Percentiles rank a stretch among this genome's conserved stretches.
phyloP scores from a whole-genome alignment of 1,139 yeast species.

The Pichia sp. region DNA sequence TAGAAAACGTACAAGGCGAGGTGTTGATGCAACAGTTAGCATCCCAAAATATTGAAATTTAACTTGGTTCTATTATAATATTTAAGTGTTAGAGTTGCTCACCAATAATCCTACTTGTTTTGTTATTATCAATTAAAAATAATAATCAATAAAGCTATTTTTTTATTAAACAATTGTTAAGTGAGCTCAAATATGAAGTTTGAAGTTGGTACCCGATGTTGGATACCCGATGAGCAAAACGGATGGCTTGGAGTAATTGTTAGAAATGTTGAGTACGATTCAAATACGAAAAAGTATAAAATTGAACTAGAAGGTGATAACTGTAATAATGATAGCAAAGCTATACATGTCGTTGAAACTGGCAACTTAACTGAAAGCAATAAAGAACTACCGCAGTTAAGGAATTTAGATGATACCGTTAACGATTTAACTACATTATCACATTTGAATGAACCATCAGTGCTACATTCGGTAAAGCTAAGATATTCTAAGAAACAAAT shows the following conservation, averaged over 20 bases:
- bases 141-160: not conserved
- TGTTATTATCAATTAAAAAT: too few relatives aligned
- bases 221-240: constrained; percentile 81
- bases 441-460: constrained; percentile 93
- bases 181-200: constrained; percentile 5
- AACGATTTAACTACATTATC: constrained; percentile 91
- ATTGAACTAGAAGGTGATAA: constrained; percentile 59
- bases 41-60: too few relatives aligned
- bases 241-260: constrained; percentile 94
- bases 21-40: too few relatives aligned
- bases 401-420: constrained; percentile 94
- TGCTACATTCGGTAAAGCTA: constrained; percentile 83
- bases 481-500: constrained; percentile 84
- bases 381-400: constrained; percentile 61
- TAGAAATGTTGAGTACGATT: constrained; percentile 34
- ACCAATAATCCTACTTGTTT: too few relatives aligned
- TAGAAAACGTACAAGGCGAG: too few relatives aligned
- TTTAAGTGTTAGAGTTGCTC: too few relatives aligned
- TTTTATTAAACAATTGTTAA: not conserved
- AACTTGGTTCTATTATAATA: too few relatives aligned
- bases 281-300: constrained; percentile 41
- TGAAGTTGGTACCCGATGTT: constrained; percentile 54
- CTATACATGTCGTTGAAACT: constrained; percentile 47
- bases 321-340: constrained; percentile 38
- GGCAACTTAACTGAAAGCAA: constrained; percentile 39